Evolutionary conservation across 208 protist genomes (phyloP), one percentile per base, ranked within the genome.

Genomic region (Strigomonas culicis): DNA sequence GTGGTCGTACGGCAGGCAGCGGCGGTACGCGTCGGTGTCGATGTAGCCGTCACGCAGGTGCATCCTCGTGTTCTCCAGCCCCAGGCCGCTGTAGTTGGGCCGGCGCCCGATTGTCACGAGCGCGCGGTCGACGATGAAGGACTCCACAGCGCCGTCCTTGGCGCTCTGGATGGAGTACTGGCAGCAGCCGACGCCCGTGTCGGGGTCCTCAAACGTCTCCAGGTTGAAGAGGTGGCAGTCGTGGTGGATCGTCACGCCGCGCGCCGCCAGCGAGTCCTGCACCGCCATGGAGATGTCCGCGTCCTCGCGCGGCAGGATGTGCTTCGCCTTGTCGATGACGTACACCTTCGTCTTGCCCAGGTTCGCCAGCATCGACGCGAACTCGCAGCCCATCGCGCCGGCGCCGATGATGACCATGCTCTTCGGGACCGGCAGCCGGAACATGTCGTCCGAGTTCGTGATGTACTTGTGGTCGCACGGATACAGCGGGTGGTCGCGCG

Each of bases 351-450:
- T 88, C 47, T 70, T 65, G 25, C 85, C 85, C 34, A 92, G 68
- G 55, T 86, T 79, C 17, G 80, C 76, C 59, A 75, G 86, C 58
- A 86, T 88, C 28, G 81, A 82, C 22, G 85, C 85, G 49, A 92
- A 83, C 71, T 92, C 85, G 75, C 85, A 92, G 31, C 85, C 85
- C 53, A 75, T 76, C 27, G 75, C 30, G 0, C 85, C 85, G 4
- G 77, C 85, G 36, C 85, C 85, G 47, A 92, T 74, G 31, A 92
- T 77, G 30, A 92, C 80, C 51, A 92, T 74, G 57, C 79, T 88
- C 63, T 66, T 65, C 11, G 85, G 85, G 36, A 88, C 66, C 6
- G 78, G 68, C 46, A 83, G 60, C 32, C 70, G 46, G 57, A 92
- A 84, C 34, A 92, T 75, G 52, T 75, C 70, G 25, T 76, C 58